phyloP scores from a whole-genome alignment of 2,329 filamentous ascomycete genomes.

The Leptographium radiaticola region DNA sequence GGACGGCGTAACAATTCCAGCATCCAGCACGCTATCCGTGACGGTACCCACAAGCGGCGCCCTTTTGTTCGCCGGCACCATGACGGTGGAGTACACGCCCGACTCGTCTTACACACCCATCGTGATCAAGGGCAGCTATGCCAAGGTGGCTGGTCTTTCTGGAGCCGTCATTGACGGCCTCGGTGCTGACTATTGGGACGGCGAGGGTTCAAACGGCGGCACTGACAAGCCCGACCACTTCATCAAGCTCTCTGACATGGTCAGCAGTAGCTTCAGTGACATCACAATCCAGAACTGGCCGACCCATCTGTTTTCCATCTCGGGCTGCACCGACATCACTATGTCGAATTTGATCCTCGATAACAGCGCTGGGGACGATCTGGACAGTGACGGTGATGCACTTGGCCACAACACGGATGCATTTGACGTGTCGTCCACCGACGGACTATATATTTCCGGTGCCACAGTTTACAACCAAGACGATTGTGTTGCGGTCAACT shows the following conservation, averaged over 20 bases:
- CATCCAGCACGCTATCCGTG: not conserved
- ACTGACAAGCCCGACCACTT: conserved; percentile 47
- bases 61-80: not conserved
- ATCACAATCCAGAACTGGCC: conserved; percentile 28
- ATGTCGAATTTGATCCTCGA: conserved; percentile 22
- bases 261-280: conserved; percentile 30
- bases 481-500: conserved; percentile 42
- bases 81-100: conserved; percentile 3
- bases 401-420: conserved; percentile 40
- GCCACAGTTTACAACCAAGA: conserved; percentile 46
- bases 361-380: conserved; percentile 22
- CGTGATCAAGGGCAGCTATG: not conserved
- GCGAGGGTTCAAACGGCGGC: conserved; percentile 44
- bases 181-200: conserved; percentile 33
- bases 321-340: conserved; percentile 19
- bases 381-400: conserved; percentile 21
- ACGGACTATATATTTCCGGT: conserved; percentile 34
- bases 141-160: conserved; percentile 1
- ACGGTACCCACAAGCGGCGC: not conserved
- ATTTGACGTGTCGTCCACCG: conserved; percentile 39
- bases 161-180: conserved; percentile 5
- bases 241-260: conserved; percentile 41
- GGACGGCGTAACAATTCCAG: not conserved
- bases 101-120: not conserved
- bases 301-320: conserved; percentile 27